Percentiles rank a stretch among this genome's conserved stretches.
These are phyloP conservation scores for Aspergillus bombycis DNA, from an alignment of 2,329 filamentous ascomycete species.

Conservation along the genomic window DNA sequence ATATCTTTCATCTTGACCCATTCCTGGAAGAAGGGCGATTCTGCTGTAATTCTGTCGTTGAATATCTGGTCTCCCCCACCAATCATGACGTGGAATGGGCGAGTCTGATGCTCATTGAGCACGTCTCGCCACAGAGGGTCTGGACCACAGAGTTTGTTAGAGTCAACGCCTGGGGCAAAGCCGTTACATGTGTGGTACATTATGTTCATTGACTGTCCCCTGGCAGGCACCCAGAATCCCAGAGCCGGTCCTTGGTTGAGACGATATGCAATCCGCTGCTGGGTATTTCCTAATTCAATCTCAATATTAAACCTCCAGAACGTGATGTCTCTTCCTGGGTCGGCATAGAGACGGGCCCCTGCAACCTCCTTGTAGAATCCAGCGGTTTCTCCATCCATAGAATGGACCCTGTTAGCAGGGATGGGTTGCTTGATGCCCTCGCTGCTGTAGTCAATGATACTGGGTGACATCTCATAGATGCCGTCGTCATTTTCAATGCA, in stretches of 20 bases:
- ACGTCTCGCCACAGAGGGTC: slow-evolving; percentile 98
- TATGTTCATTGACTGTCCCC: slow-evolving; percentile 88
- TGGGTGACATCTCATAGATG: slow-evolving; percentile 71
- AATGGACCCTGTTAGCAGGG: slow-evolving; percentile 51
- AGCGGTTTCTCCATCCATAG: slow-evolving; percentile 73
- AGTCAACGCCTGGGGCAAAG: slow-evolving; percentile 78
- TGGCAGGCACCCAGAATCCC: slow-evolving; percentile 92
- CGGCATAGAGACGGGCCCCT: slow-evolving; percentile 79
- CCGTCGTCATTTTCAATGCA: slow-evolving; percentile 78
- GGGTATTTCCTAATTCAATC: slow-evolving; percentile 75
- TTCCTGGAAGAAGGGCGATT: slow-evolving; percentile 75
- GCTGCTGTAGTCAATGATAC: slow-evolving; percentile 46
- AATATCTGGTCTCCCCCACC: slow-evolving; percentile 97
- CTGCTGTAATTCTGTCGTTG: slow-evolving; percentile 79
- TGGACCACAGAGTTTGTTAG: slow-evolving; percentile 82
- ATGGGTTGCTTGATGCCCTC: slow-evolving; percentile 44
- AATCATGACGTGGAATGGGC: slow-evolving; percentile 97
- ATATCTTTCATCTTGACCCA: slow-evolving; percentile 85
- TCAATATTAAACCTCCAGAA: slow-evolving; percentile 98
- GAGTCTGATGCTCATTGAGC: slow-evolving; percentile 84
- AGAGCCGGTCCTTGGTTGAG: slow-evolving; percentile 89
- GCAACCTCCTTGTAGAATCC: slow-evolving; percentile 82
- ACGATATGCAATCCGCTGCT: slow-evolving; percentile 89
- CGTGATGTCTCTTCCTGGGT: slow-evolving; percentile 81
- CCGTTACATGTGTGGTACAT: slow-evolving; percentile 99